Evolutionary conservation across 495 filamentous ascomycete species (phyloP), one percentile per base, ranked within the genome.

Genomic region (Penicillium antarcticum): DNA sequence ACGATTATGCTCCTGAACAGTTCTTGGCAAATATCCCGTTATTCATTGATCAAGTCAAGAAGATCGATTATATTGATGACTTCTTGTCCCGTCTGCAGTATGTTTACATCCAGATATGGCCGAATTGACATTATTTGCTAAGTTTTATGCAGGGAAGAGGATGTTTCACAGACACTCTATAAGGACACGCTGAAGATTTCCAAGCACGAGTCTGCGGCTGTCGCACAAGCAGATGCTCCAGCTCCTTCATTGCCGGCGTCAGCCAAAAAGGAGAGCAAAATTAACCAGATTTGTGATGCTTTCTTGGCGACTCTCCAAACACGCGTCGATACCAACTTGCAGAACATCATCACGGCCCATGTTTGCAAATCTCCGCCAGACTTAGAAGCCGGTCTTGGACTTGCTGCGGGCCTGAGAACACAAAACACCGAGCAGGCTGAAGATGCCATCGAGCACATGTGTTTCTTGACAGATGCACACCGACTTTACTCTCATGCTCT

Each of bases 81-180:
- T 95, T 98, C 57, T 75, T 98, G 7, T 97, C 94, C 3, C 87
- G 90, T 33, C 66, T 97, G 31, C 87, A 86, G 90, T 91, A 79
- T 56, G 81, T 63, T 29, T 11, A n/a, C 14, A 50, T 36, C n/a
- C 8, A 14, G 5, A 24, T 42, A 1, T 1, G 8, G 5, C 26
- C 24, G 14, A 35, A 29, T 16, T 10, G 9, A 39, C 12, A n/a
- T 4, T 13, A 4, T 2, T 38, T 12, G 62, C 43, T 60, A 73
- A 59, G 57, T 18, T 45, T 18, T 14, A 13, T 10, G 41, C 46
- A 92, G 89, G 53, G 86, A 96, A 46, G 94, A 98, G 66, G 89
- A 97, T 73, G 94, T 98, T 16, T 89, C 92, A 0, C 78, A 90
- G 62, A 95, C 91, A 0, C 89, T 98, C 76, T 97, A 97, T 70